A percentile compares a stretch with the other conserved stretches of the same genome.
Evolutionary conservation across 805 yeast genomes (phyloP).

Genomic region (Lipomyces sp.): DNA sequence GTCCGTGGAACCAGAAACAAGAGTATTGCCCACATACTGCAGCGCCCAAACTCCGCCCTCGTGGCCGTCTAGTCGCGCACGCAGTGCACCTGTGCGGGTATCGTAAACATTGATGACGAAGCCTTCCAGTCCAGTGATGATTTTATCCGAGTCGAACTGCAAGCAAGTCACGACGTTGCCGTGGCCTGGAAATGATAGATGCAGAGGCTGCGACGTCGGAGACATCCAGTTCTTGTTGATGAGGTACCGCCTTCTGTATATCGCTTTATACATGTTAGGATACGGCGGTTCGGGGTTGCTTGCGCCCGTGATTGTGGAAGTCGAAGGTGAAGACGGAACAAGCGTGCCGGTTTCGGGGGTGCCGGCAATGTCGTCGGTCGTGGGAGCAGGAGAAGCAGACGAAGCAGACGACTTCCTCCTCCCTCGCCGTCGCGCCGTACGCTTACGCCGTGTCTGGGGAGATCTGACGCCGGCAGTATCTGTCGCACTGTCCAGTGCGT

Average conservation of each 20-base stretch:
- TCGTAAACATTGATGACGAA: conserved; percentile 75
- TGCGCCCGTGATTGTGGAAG: neutral
- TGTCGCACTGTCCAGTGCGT: too few relatives aligned
- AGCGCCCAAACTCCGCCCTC: conserved; percentile 99
- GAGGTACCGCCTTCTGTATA: conserved; percentile 57
- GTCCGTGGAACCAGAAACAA: conserved; percentile 94
- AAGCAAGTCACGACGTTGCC: conserved; percentile 92
- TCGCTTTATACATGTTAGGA: conserved; percentile 46
- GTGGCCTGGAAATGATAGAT: conserved; percentile 64
- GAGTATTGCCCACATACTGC: conserved; percentile 70
- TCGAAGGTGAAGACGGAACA: neutral
- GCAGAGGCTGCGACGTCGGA: conserved; percentile 62
- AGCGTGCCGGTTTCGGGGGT: neutral
- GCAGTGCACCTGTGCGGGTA: conserved; percentile 64
- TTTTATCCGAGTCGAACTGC: conserved; percentile 85
- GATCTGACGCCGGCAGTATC: too few relatives aligned
- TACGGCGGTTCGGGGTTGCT: neutral
- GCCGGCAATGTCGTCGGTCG: neutral
- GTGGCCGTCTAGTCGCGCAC: conserved; percentile 72
- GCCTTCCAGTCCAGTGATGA: conserved; percentile 92
- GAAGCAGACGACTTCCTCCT: neutral
- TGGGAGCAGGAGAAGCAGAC: neutral
- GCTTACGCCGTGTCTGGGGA: neutral
- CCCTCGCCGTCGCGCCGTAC: neutral
- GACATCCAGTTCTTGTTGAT: conserved; percentile 77